Evolutionary conservation across 2,329 filamentous ascomycete genomes (phyloP).

Genomic region (Graphilbum ipis-grandicollis): DNA sequence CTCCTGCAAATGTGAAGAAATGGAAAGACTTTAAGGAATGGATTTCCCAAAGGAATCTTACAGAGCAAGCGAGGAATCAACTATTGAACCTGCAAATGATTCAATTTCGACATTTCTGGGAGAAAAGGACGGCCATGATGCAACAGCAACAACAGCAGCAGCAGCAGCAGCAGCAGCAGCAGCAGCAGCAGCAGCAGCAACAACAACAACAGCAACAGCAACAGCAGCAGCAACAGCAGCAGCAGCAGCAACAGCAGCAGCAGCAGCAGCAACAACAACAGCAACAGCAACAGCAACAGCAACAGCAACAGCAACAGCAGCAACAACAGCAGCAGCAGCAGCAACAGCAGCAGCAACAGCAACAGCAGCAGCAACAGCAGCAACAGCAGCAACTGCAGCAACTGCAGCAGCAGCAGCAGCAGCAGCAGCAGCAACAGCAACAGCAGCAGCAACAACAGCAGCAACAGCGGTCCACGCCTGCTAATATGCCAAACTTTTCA

Average conservation of each 20-base stretch:
- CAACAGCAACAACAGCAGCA: not conserved
- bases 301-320: slow-evolving; percentile 10
- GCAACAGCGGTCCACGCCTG: slow-evolving; percentile 2
- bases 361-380: slow-evolving; percentile 11
- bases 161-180: slow-evolving; percentile 8
- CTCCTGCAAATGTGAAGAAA: slow-evolving; percentile 28
- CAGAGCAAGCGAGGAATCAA: slow-evolving; percentile 15
- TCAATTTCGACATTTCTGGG: slow-evolving; percentile 18
- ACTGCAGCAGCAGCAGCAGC: slow-evolving; percentile 2
- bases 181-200: slow-evolving; percentile 9
- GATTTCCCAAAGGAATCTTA: slow-evolving; percentile 20
- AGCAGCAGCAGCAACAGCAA: slow-evolving; percentile 2
- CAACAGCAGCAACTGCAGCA: slow-evolving; percentile 7
- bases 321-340: slow-evolving; percentile 4
- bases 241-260: slow-evolving; percentile 3
- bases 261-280: slow-evolving; percentile 3
- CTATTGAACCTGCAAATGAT: slow-evolving; percentile 19
- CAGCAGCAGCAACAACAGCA: slow-evolving; percentile 4
- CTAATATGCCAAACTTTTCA: not conserved
- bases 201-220: slow-evolving; percentile 4
- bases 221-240: slow-evolving; percentile 2
- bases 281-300: slow-evolving; percentile 7
- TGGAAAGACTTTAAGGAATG: slow-evolving; percentile 29
- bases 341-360: slow-evolving; percentile 22
- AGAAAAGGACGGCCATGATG: slow-evolving; percentile 1